phyloP scores from a whole-genome alignment of 140 eudicot genomes.

The Stevia rebaudiana region DNA sequence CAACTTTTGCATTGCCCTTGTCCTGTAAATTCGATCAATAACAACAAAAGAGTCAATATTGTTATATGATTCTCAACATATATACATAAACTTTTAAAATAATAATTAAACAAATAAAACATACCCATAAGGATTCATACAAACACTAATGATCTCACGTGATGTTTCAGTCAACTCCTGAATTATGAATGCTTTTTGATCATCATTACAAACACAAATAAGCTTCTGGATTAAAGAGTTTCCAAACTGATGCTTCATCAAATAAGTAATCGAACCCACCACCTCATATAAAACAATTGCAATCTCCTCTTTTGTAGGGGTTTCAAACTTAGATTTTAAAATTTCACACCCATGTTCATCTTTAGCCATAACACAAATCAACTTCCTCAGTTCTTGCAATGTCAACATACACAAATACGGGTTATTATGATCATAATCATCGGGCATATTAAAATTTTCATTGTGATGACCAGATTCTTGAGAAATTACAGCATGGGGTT shows the following conservation, averaged over 20 bases:
- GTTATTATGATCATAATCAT: no score
- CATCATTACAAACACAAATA: conserved; percentile 40
- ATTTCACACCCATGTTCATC: conserved; percentile 40
- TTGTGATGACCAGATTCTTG: no score
- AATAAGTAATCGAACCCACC: conserved; percentile 28
- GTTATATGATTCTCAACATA: no score
- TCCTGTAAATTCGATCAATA: conserved; percentile 27
- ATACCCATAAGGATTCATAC: conserved; percentile 53
- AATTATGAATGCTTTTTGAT: conserved; percentile 46
- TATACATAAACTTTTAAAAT: not conserved
- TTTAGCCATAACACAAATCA: conserved; percentile 34
- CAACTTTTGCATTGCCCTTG: conserved; percentile 43
- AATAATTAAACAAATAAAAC: conserved; percentile 2
- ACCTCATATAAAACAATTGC: conserved; percentile 45
- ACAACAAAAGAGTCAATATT: not conserved
- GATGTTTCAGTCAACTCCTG: conserved; percentile 29
- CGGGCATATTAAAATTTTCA: no score
- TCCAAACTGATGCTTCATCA: conserved; percentile 59
- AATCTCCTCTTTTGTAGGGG: conserved; percentile 34
- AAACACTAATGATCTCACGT: conserved; percentile 33
- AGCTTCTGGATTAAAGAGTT: conserved; percentile 48
- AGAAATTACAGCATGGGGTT: no score
- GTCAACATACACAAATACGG: not conserved
- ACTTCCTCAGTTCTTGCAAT: conserved; percentile 34
- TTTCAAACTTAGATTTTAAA: conserved; percentile 34